phyloP scores from a whole-genome alignment of 306 rosid genomes.

The Potentilla sterilis region DNA sequence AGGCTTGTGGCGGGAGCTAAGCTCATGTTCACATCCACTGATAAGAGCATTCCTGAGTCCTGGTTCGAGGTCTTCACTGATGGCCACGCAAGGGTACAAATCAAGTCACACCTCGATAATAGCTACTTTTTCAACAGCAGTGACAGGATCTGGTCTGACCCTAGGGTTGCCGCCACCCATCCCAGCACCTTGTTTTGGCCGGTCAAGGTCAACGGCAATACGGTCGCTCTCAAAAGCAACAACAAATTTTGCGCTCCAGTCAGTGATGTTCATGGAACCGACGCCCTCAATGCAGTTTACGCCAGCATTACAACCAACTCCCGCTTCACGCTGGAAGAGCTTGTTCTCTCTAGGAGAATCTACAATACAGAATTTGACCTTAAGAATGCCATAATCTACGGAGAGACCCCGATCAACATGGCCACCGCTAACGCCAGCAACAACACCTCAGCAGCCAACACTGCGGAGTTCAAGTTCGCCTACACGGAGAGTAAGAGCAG shows the following conservation, averaged over 20 bases:
- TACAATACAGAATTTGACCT: not conserved
- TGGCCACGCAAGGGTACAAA: not conserved
- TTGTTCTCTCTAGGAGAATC: not conserved
- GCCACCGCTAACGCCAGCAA: not conserved
- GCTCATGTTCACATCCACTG: not conserved
- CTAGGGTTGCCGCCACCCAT: not conserved
- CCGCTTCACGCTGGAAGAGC: not conserved
- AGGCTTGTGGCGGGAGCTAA: not conserved
- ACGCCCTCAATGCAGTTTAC: not conserved
- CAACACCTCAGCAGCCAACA: not conserved
- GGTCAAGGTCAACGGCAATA: not conserved
- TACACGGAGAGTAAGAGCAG: not conserved
- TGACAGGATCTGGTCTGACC: not conserved
- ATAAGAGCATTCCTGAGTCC: too few relatives aligned
- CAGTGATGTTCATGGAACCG: too few relatives aligned
- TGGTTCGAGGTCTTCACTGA: not conserved
- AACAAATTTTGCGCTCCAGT: too few relatives aligned
- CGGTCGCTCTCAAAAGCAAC: not conserved
- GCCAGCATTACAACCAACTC: not conserved
- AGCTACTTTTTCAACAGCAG: fast-evolving
- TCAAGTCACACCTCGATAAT: not conserved
- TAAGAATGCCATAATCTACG: not conserved
- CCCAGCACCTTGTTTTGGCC: not conserved
- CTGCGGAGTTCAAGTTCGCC: not conserved
- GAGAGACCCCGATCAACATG: not conserved